These are phyloP conservation scores for Pleurotus salmoneostramineus DNA, from an alignment of 768 basidiomycete species.

Conservation along the genomic window DNA sequence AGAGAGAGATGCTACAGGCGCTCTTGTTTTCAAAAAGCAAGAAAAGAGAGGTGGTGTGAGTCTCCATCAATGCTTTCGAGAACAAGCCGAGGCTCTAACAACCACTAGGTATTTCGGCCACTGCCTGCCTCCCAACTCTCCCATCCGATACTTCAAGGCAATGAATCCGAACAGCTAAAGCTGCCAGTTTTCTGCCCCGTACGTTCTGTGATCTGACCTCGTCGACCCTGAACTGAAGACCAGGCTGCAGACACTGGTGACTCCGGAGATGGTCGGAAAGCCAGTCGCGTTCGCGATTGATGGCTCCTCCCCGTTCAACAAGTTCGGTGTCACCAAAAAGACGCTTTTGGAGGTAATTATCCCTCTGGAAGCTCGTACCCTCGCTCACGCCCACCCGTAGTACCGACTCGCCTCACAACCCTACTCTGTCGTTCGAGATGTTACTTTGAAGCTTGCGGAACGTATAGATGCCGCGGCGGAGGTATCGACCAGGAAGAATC, in stretches of 20 bases:
- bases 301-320: conserved; percentile 47
- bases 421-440: conserved; percentile 65
- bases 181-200: conserved; percentile 43
- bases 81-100: not conserved
- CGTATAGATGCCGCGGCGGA: conserved; percentile 13
- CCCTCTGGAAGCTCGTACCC: not conserved
- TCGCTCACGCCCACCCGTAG: conserved; percentile 25
- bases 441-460: conserved; percentile 55
- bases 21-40: not conserved
- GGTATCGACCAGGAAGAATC: conserved; percentile 32
- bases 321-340: conserved; percentile 71
- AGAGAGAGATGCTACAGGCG: not conserved
- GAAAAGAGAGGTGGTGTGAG: not conserved
- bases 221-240: not conserved
- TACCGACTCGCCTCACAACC: conserved; percentile 69
- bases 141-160: conserved; percentile 36
- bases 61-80: not conserved
- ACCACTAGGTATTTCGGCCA: conserved; percentile 36
- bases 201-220: conserved; percentile 14
- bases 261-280: conserved; percentile 33
- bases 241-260: conserved; percentile 17
- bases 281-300: conserved; percentile 40
- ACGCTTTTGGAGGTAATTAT: conserved; percentile 63
- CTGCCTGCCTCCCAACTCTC: conserved; percentile 33
- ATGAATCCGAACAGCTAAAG: conserved; percentile 26